These are phyloP conservation scores for Calocybe indica DNA, from an alignment of 768 basidiomycete genomes.

Conservation along the genomic window DNA sequence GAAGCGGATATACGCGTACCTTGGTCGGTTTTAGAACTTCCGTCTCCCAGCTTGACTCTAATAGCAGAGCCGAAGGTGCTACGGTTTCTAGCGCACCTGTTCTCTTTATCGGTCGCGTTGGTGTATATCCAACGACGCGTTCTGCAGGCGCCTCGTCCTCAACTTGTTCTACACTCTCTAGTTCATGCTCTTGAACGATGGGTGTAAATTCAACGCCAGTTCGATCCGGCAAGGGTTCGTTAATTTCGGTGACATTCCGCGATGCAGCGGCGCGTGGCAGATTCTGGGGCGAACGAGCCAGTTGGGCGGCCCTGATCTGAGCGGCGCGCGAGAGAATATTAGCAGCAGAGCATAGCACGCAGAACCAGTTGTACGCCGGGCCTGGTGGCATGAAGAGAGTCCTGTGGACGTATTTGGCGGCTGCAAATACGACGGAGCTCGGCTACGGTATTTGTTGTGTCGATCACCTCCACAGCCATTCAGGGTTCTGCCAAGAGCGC, in stretches of 20 bases:
- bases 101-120: too few relatives aligned
- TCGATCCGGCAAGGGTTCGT: too few relatives aligned
- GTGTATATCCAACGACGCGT: too few relatives aligned
- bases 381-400: slow-evolving; percentile 54
- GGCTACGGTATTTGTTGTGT: too few relatives aligned
- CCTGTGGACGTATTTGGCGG: background rate
- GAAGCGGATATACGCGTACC: background rate
- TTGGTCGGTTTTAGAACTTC: too few relatives aligned
- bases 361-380: slow-evolving; percentile 66
- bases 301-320: slow-evolving; percentile 44
- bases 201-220: too few relatives aligned
- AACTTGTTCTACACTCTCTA: too few relatives aligned
- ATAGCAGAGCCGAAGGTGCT: background rate
- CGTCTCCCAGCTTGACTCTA: background rate
- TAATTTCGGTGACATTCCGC: too few relatives aligned
- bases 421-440: too few relatives aligned
- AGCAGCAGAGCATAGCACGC: slow-evolving; percentile 53
- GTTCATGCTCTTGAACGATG: too few relatives aligned
- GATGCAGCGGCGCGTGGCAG: slow-evolving; percentile 10
- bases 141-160: too few relatives aligned
- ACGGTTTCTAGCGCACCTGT: background rate
- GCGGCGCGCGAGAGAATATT: slow-evolving; percentile 63
- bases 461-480: background rate
- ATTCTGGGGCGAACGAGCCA: slow-evolving; percentile 13
- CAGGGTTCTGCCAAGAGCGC: background rate